Conservation (phyloP, 2,329 filamentous ascomycete genomes). For the Apiospora aurea region DNA sequence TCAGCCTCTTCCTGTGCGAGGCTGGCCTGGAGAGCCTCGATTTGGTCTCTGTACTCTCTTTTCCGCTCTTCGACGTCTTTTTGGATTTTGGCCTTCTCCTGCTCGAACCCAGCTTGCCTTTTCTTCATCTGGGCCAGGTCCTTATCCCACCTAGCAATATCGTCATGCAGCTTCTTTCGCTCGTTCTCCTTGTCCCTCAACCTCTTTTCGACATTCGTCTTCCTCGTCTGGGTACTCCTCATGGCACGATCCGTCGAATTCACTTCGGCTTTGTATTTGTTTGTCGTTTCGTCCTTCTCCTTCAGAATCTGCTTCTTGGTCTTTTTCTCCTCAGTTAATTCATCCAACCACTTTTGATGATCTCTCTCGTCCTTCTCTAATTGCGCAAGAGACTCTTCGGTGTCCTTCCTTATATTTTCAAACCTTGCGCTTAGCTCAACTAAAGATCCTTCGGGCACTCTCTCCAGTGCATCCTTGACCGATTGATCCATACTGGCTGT, state of each 20-base stretch:
- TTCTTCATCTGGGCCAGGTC: slow-evolving; percentile 66
- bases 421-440: slow-evolving; percentile 83
- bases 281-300: slow-evolving; percentile 90
- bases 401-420: slow-evolving; percentile 81
- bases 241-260: slow-evolving; percentile 83
- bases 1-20: slow-evolving; percentile 73
- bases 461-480: slow-evolving; percentile 51
- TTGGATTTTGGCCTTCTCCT: slow-evolving; percentile 59
- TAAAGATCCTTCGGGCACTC: slow-evolving; percentile 70
- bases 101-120: slow-evolving; percentile 60
- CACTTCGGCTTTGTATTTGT: slow-evolving; percentile 82
- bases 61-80: slow-evolving; percentile 59
- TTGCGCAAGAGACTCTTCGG: slow-evolving; percentile 77
- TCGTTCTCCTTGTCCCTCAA: slow-evolving; percentile 74
- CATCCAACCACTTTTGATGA: slow-evolving; percentile 68
- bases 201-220: slow-evolving; percentile 76
- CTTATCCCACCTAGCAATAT: slow-evolving; percentile 71
- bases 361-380: slow-evolving; percentile 77
- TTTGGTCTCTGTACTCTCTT: slow-evolving; percentile 61
- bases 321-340: slow-evolving; percentile 80
- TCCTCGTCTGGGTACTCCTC: slow-evolving; percentile 79
- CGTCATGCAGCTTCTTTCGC: slow-evolving; percentile 72
- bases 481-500: slow-evolving; percentile 63
- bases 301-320: slow-evolving; percentile 78
- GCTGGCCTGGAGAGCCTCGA: slow-evolving; percentile 69